Evolutionary conservation across 441 rosid genomes (phyloP).

Genomic region (Caryocar brasiliense): DNA sequence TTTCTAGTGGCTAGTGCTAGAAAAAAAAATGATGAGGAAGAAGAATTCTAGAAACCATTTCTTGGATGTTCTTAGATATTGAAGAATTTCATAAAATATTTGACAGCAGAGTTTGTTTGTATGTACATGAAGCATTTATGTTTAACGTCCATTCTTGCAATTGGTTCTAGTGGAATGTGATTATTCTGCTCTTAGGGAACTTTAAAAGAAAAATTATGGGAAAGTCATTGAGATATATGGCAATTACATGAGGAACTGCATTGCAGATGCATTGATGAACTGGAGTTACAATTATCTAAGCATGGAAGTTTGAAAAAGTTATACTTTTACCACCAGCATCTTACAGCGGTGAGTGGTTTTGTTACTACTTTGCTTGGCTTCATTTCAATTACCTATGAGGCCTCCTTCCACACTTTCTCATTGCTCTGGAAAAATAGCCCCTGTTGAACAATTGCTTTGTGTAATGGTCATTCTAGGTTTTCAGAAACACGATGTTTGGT

Average conservation of each 20-base stretch:
- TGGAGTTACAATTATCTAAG: slow-evolving; percentile 85
- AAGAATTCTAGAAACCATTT: too few species aligned
- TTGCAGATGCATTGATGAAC: slow-evolving; percentile 92
- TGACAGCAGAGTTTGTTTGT: too few species aligned
- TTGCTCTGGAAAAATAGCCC: slow-evolving; percentile 11
- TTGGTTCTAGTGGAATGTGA: too few species aligned
- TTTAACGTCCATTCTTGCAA: too few species aligned
- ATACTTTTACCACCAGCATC: slow-evolving; percentile 92
- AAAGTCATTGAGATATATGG: too few species aligned
- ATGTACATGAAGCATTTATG: too few species aligned
- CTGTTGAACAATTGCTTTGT: slow-evolving; percentile 15
- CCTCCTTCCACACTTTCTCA: not conserved
- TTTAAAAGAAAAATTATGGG: too few species aligned
- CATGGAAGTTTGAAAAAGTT: slow-evolving; percentile 91
- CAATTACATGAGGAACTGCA: too few species aligned
- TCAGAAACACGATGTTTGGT: slow-evolving; percentile 98
- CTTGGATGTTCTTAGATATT: too few species aligned
- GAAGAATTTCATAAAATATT: too few species aligned
- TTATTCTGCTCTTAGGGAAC: not conserved
- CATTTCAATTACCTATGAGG: not conserved
- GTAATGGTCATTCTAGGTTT: slow-evolving; percentile 50
- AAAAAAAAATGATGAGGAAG: too few species aligned
- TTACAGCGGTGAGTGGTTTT: slow-evolving; percentile 58
- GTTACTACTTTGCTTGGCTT: not conserved
- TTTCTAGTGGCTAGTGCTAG: too few species aligned